phyloP scores from a whole-genome alignment of 2,329 filamentous ascomycete species.

The Colletotrichum sp. region DNA sequence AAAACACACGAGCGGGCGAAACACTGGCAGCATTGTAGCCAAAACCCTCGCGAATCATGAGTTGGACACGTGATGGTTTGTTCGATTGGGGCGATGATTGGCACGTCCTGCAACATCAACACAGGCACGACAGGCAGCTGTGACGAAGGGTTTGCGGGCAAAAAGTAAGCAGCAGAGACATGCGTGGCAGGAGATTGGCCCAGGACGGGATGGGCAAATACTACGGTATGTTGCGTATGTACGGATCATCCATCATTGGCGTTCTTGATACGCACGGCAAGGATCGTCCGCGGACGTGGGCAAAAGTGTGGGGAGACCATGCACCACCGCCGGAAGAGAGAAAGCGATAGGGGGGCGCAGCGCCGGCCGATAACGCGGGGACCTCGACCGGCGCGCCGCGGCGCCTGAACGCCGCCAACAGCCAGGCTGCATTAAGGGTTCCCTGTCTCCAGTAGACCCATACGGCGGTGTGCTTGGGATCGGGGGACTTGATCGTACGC shows the following conservation, averaged over 20 bases:
- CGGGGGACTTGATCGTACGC: background rate
- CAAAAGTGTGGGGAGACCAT: background rate
- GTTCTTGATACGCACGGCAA: background rate
- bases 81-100: background rate
- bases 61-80: background rate
- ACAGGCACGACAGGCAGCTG: background rate
- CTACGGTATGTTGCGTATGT: background rate
- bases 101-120: background rate
- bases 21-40: background rate
- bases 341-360: background rate
- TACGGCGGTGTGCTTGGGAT: background rate
- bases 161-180: background rate
- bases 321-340: background rate
- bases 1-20: background rate
- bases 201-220: background rate
- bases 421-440: background rate
- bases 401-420: background rate
- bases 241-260: background rate
- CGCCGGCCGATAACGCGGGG: background rate
- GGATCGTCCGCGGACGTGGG: background rate
- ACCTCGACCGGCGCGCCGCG: background rate
- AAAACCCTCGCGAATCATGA: conserved; percentile 11
- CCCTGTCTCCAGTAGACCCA: background rate
- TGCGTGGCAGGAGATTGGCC: background rate
- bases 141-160: background rate